Conservation (phyloP, 805 yeast species). For the Zygosaccharomyces rouxii region DNA sequence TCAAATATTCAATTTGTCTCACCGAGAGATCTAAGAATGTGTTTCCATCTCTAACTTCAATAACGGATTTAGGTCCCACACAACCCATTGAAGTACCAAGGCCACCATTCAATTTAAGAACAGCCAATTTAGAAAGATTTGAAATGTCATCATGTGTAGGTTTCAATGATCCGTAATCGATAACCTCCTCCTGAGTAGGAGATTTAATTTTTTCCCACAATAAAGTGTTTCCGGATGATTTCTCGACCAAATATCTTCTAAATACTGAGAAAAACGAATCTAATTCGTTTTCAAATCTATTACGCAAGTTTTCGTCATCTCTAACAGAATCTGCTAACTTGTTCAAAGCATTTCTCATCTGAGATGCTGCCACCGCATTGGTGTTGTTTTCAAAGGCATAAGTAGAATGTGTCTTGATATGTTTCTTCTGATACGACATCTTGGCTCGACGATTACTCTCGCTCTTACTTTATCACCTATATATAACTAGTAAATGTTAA, state of each 20-base stretch:
- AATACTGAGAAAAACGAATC: constrained; percentile 90
- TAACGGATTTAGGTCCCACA: constrained; percentile 97
- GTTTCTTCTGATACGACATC: constrained; percentile 35
- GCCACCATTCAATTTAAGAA: constrained; percentile 95
- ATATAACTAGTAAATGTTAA: background rate
- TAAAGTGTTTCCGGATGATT: constrained; percentile 76
- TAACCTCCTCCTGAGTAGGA: constrained; percentile 85
- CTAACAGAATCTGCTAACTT: constrained; percentile 77
- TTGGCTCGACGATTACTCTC: background rate
- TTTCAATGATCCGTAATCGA: constrained; percentile 49
- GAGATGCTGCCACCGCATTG: constrained; percentile 92
- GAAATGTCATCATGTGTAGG: constrained; percentile 36
- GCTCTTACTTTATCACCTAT: background rate
- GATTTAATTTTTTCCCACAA: constrained; percentile 96
- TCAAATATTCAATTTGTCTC: constrained; percentile 93
- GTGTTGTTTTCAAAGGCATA: constrained; percentile 92
- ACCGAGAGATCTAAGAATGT: constrained; percentile 93
- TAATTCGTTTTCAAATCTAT: constrained; percentile 81
- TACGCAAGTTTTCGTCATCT: constrained; percentile 42
- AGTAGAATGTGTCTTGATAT: constrained; percentile 38
- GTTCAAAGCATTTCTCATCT: constrained; percentile 95
- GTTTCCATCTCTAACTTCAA: constrained; percentile 98
- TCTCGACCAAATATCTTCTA: constrained; percentile 86
- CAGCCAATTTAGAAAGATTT: constrained; percentile 78
- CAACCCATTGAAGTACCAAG: constrained; percentile 99